phyloP scores from a whole-genome alignment of 2,329 filamentous ascomycete species.

The Aspergillus sergii region DNA sequence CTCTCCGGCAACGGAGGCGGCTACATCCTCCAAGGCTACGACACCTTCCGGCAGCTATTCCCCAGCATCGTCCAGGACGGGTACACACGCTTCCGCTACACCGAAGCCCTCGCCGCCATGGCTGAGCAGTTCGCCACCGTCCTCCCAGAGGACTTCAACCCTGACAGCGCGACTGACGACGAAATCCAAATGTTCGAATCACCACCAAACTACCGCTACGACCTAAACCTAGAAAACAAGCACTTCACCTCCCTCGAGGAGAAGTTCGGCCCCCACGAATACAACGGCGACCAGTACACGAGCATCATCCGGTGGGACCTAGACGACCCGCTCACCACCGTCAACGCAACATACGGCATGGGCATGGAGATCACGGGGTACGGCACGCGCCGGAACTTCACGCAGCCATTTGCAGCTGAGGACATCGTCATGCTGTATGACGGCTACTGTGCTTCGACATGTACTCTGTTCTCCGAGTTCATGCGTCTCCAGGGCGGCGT shows the following conservation, averaged over 20 bases:
- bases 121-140: not conserved
- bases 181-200: not conserved
- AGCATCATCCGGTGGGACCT: slow-evolving; percentile 1
- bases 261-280: not conserved
- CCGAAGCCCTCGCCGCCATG: not conserved
- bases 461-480: slow-evolving; percentile 1
- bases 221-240: not conserved
- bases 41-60: slow-evolving; percentile 1
- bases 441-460: not conserved
- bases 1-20: not conserved
- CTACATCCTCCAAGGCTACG: not conserved
- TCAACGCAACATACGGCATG: not conserved
- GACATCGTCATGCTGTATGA: not conserved
- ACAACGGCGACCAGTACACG: not conserved
- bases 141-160: not conserved
- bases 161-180: not conserved
- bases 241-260: not conserved
- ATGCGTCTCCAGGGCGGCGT: not conserved
- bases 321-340: not conserved
- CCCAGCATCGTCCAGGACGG: not conserved
- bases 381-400: not conserved
- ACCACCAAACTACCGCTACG: not conserved
- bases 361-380: slow-evolving; percentile 2
- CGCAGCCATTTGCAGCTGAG: not conserved
- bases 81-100: slow-evolving; percentile 3